phyloP scores from a whole-genome alignment of 1,284 basidiomycete species.

The Moesziomyces sp. region DNA sequence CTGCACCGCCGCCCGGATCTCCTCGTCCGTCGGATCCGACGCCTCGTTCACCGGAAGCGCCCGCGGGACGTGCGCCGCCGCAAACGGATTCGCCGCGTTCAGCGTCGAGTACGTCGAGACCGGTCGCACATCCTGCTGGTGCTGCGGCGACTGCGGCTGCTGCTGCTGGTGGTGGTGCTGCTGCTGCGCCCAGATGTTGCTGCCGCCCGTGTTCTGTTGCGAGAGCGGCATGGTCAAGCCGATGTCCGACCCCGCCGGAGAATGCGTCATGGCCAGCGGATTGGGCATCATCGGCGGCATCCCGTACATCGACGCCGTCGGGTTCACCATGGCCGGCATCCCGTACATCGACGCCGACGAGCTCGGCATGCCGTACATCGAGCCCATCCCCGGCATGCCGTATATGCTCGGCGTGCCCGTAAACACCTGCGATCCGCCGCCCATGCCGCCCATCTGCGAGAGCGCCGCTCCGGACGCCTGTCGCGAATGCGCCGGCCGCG shows the following conservation, averaged over 20 bases:
- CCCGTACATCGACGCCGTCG: constrained; percentile 51
- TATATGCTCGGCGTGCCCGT: constrained; percentile 49
- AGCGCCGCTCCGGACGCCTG: constrained; percentile 34
- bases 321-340: constrained; percentile 27
- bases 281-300: constrained; percentile 49
- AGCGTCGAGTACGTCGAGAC: constrained; percentile 41
- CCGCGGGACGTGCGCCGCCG: constrained; percentile 18
- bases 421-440: constrained; percentile 33
- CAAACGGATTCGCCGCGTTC: constrained; percentile 50
- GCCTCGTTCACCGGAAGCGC: constrained; percentile 44
- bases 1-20: constrained; percentile 57
- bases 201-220: constrained; percentile 50
- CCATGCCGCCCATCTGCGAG: constrained; percentile 27
- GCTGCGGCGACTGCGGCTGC: constrained; percentile 4
- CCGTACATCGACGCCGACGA: constrained; percentile 60
- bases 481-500: constrained; percentile 47
- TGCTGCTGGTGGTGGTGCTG: background rate
- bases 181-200: constrained; percentile 27
- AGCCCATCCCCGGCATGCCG: constrained; percentile 52
- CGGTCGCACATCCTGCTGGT: constrained; percentile 8
- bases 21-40: constrained; percentile 54
- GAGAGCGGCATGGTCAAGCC: constrained; percentile 48
- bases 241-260: constrained; percentile 33
- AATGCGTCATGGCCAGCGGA: constrained; percentile 22
- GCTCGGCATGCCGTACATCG: constrained; percentile 52